A percentile compares a stretch with the other conserved stretches of the same genome.
Evolutionary conservation across 2,329 filamentous ascomycete species (phyloP).

Genomic region (Ophiocordyceps camponoti-rufipedis): DNA sequence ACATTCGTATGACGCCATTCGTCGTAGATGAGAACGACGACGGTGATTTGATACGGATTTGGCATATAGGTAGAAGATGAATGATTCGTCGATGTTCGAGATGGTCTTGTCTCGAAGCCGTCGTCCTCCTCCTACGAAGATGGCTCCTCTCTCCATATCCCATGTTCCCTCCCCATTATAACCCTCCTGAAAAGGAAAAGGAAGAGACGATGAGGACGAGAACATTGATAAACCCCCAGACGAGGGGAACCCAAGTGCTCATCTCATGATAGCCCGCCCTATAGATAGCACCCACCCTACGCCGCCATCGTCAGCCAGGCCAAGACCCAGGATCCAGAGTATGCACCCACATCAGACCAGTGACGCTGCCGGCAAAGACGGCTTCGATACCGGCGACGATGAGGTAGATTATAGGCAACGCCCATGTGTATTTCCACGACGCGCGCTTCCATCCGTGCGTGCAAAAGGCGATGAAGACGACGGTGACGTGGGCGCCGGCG

Average conservation of each 20-base stretch:
- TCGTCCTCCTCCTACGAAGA: too few relatives aligned
- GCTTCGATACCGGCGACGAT: constrained; percentile 60
- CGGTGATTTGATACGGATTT: too few relatives aligned
- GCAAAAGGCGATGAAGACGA: constrained; percentile 50
- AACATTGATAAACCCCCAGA: constrained; percentile 75
- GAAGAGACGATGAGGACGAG: constrained; percentile 70
- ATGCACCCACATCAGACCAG: constrained; percentile 48
- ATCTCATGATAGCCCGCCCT: constrained; percentile 69
- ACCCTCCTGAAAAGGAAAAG: constrained; percentile 79
- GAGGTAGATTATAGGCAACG: constrained; percentile 52
- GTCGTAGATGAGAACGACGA: too few relatives aligned
- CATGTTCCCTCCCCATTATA: constrained; percentile 27
- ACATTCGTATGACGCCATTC: too few relatives aligned
- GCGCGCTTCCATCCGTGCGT: constrained; percentile 46
- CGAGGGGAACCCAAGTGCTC: constrained; percentile 86
- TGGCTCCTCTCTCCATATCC: too few relatives aligned
- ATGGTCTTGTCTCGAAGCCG: too few relatives aligned
- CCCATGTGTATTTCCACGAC: constrained; percentile 47
- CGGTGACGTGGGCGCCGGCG: constrained; percentile 54
- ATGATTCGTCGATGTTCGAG: too few relatives aligned
- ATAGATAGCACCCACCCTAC: constrained; percentile 62
- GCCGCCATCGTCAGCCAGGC: constrained; percentile 4
- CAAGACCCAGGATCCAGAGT: background rate
- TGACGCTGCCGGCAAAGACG: constrained; percentile 61
- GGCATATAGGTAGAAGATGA: too few relatives aligned